Percentiles rank a stretch among this genome's conserved stretches.
These are phyloP conservation scores for Aureoboletus auriporus DNA, from an alignment of 768 basidiomycete genomes.

Conservation along the genomic window DNA sequence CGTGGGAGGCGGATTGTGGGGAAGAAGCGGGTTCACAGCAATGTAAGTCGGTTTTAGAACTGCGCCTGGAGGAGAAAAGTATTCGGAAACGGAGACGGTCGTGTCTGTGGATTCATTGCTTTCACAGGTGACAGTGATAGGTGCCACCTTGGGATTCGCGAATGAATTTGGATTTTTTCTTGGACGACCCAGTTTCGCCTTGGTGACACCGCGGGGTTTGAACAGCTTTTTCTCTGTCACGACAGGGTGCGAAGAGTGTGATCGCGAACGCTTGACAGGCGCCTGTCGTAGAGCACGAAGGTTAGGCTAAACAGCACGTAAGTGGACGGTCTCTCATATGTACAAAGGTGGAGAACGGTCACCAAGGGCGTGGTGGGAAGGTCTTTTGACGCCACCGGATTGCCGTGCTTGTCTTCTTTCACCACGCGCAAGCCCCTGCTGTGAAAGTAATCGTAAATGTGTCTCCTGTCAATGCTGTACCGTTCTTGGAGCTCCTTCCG, in stretches of 20 bases:
- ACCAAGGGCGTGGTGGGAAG: slow-evolving; percentile 18
- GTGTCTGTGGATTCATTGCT: slow-evolving; percentile 6
- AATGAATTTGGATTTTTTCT: slow-evolving; percentile 17
- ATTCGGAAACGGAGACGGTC: slow-evolving; percentile 4
- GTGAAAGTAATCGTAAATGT: slow-evolving; percentile 80
- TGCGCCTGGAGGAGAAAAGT: slow-evolving; percentile 8
- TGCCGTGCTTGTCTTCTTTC: slow-evolving; percentile 59
- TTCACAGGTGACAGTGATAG: slow-evolving; percentile 4
- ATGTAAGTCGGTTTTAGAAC: slow-evolving; percentile 10
- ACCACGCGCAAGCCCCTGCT: slow-evolving; percentile 57
- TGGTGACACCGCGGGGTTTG: slow-evolving; percentile 28
- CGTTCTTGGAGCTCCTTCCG: slow-evolving; percentile 69
- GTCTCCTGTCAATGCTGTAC: slow-evolving; percentile 65
- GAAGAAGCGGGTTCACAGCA: slow-evolving; percentile 27
- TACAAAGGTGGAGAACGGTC: slow-evolving; percentile 8
- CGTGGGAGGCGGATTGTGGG: slow-evolving; percentile 1
- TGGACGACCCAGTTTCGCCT: slow-evolving; percentile 29
- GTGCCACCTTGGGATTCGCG: slow-evolving; percentile 4
- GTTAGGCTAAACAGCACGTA: slow-evolving; percentile 22
- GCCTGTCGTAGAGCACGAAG: slow-evolving; percentile 29
- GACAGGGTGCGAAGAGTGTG: slow-evolving; percentile 17
- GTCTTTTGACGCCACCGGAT: slow-evolving; percentile 34
- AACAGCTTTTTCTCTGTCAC: slow-evolving; percentile 11
- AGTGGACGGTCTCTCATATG: slow-evolving; percentile 9
- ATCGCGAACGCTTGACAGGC: slow-evolving; percentile 14